Conservation (phyloP, 2,329 filamentous ascomycete species). For the Fusarium sp. region DNA sequence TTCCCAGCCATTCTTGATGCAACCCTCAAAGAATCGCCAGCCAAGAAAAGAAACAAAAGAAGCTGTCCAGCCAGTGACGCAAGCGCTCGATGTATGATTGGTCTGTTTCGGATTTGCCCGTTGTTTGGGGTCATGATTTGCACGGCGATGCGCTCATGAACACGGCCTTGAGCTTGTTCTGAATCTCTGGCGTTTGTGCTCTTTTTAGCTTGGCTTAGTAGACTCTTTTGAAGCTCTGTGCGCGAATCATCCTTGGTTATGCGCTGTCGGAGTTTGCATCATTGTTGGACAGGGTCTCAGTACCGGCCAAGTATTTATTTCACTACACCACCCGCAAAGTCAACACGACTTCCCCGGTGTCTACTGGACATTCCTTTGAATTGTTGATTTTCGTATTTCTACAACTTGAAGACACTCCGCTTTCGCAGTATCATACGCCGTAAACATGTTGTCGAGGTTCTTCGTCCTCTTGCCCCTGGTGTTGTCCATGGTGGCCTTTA, state of each 20-base stretch:
- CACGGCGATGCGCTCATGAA: conserved; percentile 35
- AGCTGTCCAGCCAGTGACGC: conserved; percentile 24
- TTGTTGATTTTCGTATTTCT: conserved; percentile 3
- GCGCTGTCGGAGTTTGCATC: conserved; percentile 23
- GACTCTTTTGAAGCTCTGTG: neutral
- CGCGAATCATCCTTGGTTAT: conserved; percentile 21
- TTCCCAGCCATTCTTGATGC: conserved; percentile 18
- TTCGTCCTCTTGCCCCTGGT: conserved; percentile 49
- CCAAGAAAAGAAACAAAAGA: conserved; percentile 21
- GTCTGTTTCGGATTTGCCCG: conserved; percentile 3
- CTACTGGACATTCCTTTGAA: conserved; percentile 13
- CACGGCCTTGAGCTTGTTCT: conserved; percentile 16
- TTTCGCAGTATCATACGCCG: neutral
- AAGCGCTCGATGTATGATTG: conserved; percentile 25
- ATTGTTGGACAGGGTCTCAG: conserved; percentile 12
- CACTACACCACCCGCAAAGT: conserved; percentile 8
- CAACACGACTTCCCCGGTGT: neutral
- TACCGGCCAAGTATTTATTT: conserved; percentile 25
- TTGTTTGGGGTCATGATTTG: conserved; percentile 37
- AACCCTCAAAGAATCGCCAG: neutral
- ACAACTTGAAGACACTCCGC: neutral
- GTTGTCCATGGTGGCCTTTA: conserved; percentile 50
- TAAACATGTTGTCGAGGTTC: conserved; percentile 42
- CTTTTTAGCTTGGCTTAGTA: neutral
- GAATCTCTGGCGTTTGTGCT: conserved; percentile 13